Evolutionary conservation across 352 stramenopile genomes (phyloP), one percentile per base, ranked within the genome.

Genomic region (Thalassiosira allenii): DNA sequence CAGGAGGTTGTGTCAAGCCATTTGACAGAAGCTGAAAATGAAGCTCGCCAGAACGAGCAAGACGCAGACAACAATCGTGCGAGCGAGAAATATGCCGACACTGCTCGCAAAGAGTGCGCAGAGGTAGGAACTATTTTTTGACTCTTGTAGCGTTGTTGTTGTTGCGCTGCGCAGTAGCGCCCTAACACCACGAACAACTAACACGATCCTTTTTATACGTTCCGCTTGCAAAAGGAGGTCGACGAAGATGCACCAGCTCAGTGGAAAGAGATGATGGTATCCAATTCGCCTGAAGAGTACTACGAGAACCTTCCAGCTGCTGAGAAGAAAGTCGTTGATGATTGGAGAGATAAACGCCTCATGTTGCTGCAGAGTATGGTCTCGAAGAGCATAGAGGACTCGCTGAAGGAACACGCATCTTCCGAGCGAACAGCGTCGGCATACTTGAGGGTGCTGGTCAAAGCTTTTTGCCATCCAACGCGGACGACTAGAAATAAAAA

Each of bases 21-120:
- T 33, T 56, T 94, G 14, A 91, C 83, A 22, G 87, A 92, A 65
- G 58, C 81, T 17, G 84, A 93, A 75, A 84, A 95, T 40, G 72
- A 78, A 51, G 43, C 68, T 27, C 44, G 67, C 27, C 64, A 77
- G 34, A 80, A 52, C 37, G 64, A 84, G 20, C 80, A 87, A 32
- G 87, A 93, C 63, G 58, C 75, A 17, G 61, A 49, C 40, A 54
- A 81, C 12, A 59, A 89, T 34, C 43, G 69, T 67, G 59, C 53
- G 22, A 83, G 87, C 29, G 88, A 93, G 65, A 87, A 87, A 68
- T 63, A 88, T 51, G 74, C 75, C 20, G 86, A 91, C n/a, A 59
- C 54, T 44, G 62, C 88, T 25, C 43, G 78, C 47, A 70, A 69
- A 71, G 76, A 92, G 52, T 87, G 86, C 41, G 61, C 68, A 47